Evolutionary conservation across 768 basidiomycete species (phyloP).

Genomic region (Auricularia sp.): DNA sequence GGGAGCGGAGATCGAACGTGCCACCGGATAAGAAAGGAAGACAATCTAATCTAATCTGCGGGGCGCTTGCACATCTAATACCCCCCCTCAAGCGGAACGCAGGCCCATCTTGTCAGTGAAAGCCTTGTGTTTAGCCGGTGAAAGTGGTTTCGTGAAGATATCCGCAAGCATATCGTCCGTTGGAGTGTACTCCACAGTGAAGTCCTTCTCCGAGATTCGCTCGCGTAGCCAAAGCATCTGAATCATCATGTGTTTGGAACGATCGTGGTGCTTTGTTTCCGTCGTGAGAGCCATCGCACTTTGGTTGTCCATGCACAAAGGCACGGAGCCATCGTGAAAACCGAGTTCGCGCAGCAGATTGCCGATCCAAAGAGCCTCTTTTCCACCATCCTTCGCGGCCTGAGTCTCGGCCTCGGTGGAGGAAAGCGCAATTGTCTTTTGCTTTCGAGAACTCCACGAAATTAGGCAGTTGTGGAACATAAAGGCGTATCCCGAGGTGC

Average conservation of each 20-base stretch:
- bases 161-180: conserved; percentile 28
- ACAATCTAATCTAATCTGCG: too few species aligned
- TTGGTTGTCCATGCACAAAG: conserved; percentile 22
- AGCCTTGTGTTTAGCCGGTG: background rate
- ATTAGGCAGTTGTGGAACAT: too few species aligned
- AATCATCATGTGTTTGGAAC: conserved; percentile 30
- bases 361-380: conserved; percentile 8
- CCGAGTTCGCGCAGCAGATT: conserved; percentile 9
- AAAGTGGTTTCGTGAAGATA: conserved; percentile 31
- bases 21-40: too few species aligned
- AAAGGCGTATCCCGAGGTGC: too few species aligned
- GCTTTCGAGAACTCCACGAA: too few species aligned
- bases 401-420: too few species aligned
- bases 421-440: too few species aligned
- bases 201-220: background rate
- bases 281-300: conserved; percentile 20
- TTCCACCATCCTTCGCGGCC: too few species aligned
- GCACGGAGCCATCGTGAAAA: too few species aligned
- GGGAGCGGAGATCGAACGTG: too few species aligned
- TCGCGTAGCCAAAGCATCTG: background rate
- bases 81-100: background rate
- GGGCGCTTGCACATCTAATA: background rate
- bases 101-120: background rate
- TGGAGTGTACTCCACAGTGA: conserved; percentile 21
- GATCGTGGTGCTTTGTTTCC: conserved; percentile 16